These are phyloP conservation scores for Entomortierella parvispora DNA, from an alignment of 192 early-diverging fungal species.

Conservation along the genomic window DNA sequence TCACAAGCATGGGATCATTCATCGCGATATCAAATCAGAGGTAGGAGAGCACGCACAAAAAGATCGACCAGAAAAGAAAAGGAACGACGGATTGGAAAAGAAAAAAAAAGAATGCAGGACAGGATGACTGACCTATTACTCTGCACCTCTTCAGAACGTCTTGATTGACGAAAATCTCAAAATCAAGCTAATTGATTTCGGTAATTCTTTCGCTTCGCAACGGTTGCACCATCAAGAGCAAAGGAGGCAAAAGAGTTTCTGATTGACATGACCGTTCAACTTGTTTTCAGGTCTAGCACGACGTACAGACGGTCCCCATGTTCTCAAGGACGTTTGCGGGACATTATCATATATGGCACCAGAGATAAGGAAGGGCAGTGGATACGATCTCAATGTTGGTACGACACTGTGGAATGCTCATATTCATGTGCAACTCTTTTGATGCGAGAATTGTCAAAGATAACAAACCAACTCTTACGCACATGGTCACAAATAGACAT, in stretches of 20 bases:
- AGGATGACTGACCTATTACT: not conserved
- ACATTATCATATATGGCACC: conserved; percentile 37
- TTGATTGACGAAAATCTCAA: conserved; percentile 5
- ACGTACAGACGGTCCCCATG: not conserved
- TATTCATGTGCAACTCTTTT: not conserved
- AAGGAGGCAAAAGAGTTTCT: not conserved
- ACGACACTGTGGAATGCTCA: not conserved
- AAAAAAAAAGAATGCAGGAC: too few relatives aligned
- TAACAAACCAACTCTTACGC: not conserved
- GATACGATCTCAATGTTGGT: conserved; percentile 28
- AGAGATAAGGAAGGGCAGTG: conserved; percentile 14
- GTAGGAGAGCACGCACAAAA: too few relatives aligned
- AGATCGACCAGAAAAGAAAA: too few relatives aligned
- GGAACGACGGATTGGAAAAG: too few relatives aligned
- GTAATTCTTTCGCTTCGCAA: not conserved
- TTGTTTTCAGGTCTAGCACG: conserved; percentile 30
- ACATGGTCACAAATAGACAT: conserved; percentile 10
- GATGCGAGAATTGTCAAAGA: not conserved
- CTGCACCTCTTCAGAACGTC: conserved; percentile 24
- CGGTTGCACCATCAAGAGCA: not conserved
- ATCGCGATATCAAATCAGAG: conserved; percentile 50
- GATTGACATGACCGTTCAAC: not conserved
- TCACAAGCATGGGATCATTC: conserved; percentile 17
- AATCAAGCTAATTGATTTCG: conserved; percentile 42
- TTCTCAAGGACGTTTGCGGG: conserved; percentile 17